Evolutionary conservation across 371 early-diverging fungal genomes (phyloP), one percentile per base, ranked within the genome.

Genomic region (Smittium culicis): DNA sequence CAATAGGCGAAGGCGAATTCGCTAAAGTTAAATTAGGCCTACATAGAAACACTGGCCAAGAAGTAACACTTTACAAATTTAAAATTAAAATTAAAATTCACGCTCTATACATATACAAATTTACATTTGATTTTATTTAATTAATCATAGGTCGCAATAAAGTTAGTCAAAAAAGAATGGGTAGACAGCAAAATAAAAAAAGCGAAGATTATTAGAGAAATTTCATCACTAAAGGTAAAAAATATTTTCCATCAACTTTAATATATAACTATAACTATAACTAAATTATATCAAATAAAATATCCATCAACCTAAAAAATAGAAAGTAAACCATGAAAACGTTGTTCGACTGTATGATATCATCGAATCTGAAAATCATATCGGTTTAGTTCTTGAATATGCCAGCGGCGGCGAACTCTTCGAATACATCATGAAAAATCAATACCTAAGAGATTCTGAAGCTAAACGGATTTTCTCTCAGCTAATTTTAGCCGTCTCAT

Each of bases 1-100:
- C 94, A 17, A 80, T 99, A 24, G 99, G 99, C 63, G 95, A 92
- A 75, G 99, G 99, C 35, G 96, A 96, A 77, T 97, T 96, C 75
- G 95, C 94, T 60, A 94, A 96, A 79, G 99, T 99, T 70, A 96
- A 97, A 74, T 84, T 96, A n/a, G 98, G 92, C 1, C 80, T 92
- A 67, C 92, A 96, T 77, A 86, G 83, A 57, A 78, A 91, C 58
- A 90, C 91, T 0, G 88, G 91, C 16, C 86, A 88, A 73, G 93
- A 93, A 86, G 99, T 92, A 82, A 73, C 71, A 32, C 5, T 20
- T 45, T 14, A 45, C 45, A 45, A 45, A 45, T 14, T 60, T 60
- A 11, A 11, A 20, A 5, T 32, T 20, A 14, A 45, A 45, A 45
- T 45, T 14, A n/a, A n/a, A n/a, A n/a, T n/a, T n/a, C n/a, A n/a